Evolutionary conservation across 73 alveolate genomes (phyloP), one percentile per base, ranked within the genome.

Genomic region (Vitrella brassicaformis): DNA sequence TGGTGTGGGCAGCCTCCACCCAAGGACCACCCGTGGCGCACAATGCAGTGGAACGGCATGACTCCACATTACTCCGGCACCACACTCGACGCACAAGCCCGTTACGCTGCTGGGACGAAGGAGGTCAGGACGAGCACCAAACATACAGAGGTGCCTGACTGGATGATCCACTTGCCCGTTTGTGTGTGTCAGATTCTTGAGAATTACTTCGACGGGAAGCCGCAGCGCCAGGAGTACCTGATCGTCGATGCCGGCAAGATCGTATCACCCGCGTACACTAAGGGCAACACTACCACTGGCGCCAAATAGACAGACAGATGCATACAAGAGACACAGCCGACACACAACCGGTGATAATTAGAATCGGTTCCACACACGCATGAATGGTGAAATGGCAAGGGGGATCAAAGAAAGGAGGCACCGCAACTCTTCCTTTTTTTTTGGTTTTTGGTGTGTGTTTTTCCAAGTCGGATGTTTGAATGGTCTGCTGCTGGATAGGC

Each of bases 51-150:
- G 47, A 65, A 74, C 31, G 81, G 74, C 66, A 74, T 74, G 81
- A 74, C 81, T 0, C 81, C 81, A 10, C 81, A 74, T 31, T 68
- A 32, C 26, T 74, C 81, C 26, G 81, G 81, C 32, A 74, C 81
- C 22, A 31, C 70, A 22, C 70, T 74, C 70, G 65, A 73, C 0
- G 81, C 81, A 9, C 81, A 74, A 31, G 81, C 81, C 19, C 81
- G 81, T 64, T 74, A 74, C 56, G 81, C 81, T 0, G 81, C 81
- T 0, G 81, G 81, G 0, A 72, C 65, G 31, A 71, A 72, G 25
- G 80, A 73, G 71, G n/a, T n/a, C n/a, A n/a, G n/a, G n/a, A n/a
- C n/a, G n/a, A n/a, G n/a, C n/a, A n/a, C n/a, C n/a, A n/a, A n/a
- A n/a, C n/a, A n/a, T n/a, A n/a, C n/a, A n/a, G n/a, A n/a, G n/a